Percentiles rank a stretch among this genome's conserved stretches.
Evolutionary conservation across 306 rosid genomes (phyloP).

Genomic region (Dryas drummondii): DNA sequence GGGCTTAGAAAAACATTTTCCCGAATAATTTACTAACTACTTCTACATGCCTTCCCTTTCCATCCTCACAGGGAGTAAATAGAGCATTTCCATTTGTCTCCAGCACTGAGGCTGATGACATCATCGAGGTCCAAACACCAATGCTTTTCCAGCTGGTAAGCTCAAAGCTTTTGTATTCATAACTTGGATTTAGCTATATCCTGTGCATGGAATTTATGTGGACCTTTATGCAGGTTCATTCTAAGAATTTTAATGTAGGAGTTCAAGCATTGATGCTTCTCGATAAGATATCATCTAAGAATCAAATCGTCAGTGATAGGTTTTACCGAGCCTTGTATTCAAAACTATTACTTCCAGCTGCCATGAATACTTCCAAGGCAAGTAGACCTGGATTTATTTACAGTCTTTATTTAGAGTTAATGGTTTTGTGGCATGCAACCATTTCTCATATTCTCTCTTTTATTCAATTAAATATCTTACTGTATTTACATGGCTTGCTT

Average conservation of each 20-base stretch:
- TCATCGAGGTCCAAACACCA: slow-evolving; percentile 90
- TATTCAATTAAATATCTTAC: not conserved
- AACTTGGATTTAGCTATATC: not conserved
- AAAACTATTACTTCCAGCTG: slow-evolving; percentile 85
- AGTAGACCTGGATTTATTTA: slow-evolving; percentile 14
- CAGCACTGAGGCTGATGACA: slow-evolving; percentile 86
- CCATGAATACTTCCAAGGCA: slow-evolving; percentile 89
- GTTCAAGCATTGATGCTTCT: slow-evolving; percentile 97
- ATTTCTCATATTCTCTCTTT: slow-evolving; percentile 5
- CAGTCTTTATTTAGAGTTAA: not conserved
- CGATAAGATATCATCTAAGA: slow-evolving; percentile 89
- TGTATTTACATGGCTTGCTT: slow-evolving; percentile 14
- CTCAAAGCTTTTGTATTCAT: slow-evolving; percentile 9
- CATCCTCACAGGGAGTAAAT: slow-evolving; percentile 75
- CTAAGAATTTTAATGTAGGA: slow-evolving; percentile 84
- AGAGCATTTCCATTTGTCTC: slow-evolving; percentile 92
- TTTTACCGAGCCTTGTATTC: slow-evolving; percentile 90
- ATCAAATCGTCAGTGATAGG: slow-evolving; percentile 85
- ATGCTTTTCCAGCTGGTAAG: slow-evolving; percentile 84
- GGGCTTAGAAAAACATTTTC: not conserved
- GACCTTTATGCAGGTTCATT: slow-evolving; percentile 74
- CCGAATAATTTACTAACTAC: not conserved
- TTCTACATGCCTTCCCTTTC: slow-evolving; percentile 15
- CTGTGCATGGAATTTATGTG: slow-evolving; percentile 14
- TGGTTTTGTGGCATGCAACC: not conserved